Evolutionary conservation across 129 eudicot genomes (phyloP).

Genomic region (Pittosporum tobira): DNA sequence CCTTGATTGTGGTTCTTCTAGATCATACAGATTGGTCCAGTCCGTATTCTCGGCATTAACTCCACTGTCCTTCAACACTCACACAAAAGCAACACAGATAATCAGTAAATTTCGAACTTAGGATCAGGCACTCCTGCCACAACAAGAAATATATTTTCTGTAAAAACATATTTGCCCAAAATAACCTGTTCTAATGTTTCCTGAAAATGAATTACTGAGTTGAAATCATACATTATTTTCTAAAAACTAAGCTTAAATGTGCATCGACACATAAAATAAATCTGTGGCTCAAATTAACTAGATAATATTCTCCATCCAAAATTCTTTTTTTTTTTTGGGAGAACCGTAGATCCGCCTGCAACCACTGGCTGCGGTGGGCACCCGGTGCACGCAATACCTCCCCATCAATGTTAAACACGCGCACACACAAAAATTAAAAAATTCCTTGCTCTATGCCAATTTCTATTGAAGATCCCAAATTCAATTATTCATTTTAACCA

Average conservation of each 20-base stretch:
- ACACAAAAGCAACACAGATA: neutral
- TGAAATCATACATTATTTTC: neutral
- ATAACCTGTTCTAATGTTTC: too few relatives aligned
- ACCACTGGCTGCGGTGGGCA: too few relatives aligned
- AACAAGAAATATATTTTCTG: neutral
- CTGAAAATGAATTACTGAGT: neutral
- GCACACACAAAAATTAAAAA: too few relatives aligned
- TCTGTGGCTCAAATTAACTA: conserved; percentile 1
- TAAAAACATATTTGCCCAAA: neutral
- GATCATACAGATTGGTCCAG: conserved; percentile 77
- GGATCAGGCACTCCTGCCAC: neutral
- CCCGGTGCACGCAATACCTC: too few relatives aligned
- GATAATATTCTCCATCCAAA: too few relatives aligned
- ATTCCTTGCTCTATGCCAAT: too few relatives aligned
- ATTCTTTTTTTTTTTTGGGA: too few relatives aligned
- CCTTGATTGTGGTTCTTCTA: conserved; percentile 62
- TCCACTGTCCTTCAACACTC: conserved; percentile 45
- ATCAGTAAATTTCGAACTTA: neutral
- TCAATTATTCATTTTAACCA: too few relatives aligned
- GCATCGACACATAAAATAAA: neutral
- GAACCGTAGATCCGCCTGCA: too few relatives aligned
- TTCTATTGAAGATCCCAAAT: too few relatives aligned
- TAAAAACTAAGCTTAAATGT: neutral
- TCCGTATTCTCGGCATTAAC: conserved; percentile 35
- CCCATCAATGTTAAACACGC: too few relatives aligned